Evolutionary conservation across 2,329 filamentous ascomycete genomes (phyloP).

Genomic region (Diaporthe citri): DNA sequence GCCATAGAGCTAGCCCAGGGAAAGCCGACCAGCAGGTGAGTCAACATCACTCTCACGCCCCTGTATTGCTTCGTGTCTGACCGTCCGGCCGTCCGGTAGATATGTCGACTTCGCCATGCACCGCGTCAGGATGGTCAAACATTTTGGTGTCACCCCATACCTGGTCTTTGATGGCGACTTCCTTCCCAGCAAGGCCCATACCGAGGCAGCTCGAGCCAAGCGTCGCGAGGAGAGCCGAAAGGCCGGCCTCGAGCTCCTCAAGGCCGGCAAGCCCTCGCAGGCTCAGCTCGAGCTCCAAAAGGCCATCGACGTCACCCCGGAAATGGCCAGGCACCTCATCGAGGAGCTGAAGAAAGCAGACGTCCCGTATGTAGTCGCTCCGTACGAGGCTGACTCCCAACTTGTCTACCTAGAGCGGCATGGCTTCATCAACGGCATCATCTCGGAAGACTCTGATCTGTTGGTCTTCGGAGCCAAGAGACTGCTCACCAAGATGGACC

Average conservation of each 20-base stretch:
- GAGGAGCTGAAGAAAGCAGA: constrained; percentile 87
- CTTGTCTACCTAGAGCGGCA: constrained; percentile 92
- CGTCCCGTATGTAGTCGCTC: constrained; percentile 91
- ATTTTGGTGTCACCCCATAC: constrained; percentile 95
- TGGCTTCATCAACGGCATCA: constrained; percentile 85
- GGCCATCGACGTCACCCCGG: constrained; percentile 92
- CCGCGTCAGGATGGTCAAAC: constrained; percentile 91
- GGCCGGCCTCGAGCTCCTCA: constrained; percentile 81
- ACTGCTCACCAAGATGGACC: constrained; percentile 92
- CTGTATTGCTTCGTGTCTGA: not conserved
- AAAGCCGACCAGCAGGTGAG: constrained; percentile 88
- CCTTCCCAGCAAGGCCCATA: constrained; percentile 91
- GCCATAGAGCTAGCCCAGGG: constrained; percentile 90
- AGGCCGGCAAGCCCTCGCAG: constrained; percentile 82
- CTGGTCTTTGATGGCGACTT: constrained; percentile 97
- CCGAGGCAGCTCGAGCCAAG: constrained; percentile 82
- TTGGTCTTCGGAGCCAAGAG: constrained; percentile 94
- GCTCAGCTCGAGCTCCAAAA: constrained; percentile 93
- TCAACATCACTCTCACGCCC: not conserved
- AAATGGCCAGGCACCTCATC: constrained; percentile 93
- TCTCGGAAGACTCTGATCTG: constrained; percentile 97
- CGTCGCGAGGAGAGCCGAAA: constrained; percentile 82
- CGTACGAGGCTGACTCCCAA: constrained; percentile 98
- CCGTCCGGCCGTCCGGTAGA: constrained; percentile 57
- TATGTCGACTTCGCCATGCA: constrained; percentile 92